Evolutionary conservation across 441 rosid species (phyloP).

Genomic region (Populus hybrid): DNA sequence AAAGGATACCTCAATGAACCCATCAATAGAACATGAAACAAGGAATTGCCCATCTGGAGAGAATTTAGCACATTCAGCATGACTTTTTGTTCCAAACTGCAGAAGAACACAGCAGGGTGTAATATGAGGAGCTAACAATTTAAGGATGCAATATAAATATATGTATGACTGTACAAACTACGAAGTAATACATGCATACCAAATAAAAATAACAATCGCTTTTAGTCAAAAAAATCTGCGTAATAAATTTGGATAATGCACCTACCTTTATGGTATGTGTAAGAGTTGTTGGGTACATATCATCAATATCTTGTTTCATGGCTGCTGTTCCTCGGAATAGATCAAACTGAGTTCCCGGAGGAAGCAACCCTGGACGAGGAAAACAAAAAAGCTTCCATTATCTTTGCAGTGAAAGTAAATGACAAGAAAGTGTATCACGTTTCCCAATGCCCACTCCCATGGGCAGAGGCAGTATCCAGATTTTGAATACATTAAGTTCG

Average conservation of each 20-base stretch:
- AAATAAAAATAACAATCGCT: not conserved
- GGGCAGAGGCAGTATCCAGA: not conserved
- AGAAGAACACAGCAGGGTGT: conserved; percentile 1
- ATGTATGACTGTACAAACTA: not conserved
- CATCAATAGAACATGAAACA: conserved; percentile 96
- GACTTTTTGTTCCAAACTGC: conserved; percentile 85
- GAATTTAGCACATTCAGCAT: conserved; percentile 48
- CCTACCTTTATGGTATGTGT: conserved; percentile 92
- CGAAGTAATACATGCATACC: conserved; percentile 2
- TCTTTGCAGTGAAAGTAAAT: not conserved
- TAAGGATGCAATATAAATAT: not conserved
- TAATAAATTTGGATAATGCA: not conserved
- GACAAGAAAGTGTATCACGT: not conserved
- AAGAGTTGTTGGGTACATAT: conserved; percentile 83
- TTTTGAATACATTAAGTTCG: not conserved
- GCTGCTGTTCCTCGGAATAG: conserved; percentile 99
- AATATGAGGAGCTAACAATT: not conserved
- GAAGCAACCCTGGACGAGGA: conserved; percentile 74
- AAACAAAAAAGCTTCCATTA: conserved; percentile 16
- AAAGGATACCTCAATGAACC: conserved; percentile 85
- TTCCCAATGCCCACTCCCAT: not conserved
- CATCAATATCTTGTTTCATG: conserved; percentile 99
- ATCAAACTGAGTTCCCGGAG: conserved; percentile 99
- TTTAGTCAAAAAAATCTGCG: not conserved
- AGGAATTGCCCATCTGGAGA: conserved; percentile 99